Conservation (phyloP, 1,139 yeast species). For the Hansenula sp. region DNA sequence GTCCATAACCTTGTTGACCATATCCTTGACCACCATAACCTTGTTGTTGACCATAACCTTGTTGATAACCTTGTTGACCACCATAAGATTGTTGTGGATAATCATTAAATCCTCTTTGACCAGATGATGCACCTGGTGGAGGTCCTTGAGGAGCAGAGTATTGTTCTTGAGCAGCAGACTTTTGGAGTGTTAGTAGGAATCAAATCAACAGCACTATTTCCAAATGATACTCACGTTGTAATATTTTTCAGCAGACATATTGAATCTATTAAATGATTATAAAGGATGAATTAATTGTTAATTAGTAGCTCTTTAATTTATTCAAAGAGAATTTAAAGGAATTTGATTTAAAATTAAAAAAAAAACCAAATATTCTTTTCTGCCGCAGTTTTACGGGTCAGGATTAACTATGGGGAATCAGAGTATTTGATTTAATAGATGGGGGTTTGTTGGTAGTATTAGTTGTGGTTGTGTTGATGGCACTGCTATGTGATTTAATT, state of each 20-base stretch:
- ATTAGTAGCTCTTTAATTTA: neutral
- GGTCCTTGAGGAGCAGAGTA: conserved; percentile 19
- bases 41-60: conserved; percentile 24
- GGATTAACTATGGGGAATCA: no score
- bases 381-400: no score
- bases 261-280: no score
- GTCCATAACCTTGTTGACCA: conserved; percentile 11
- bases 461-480: no score
- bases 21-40: conserved; percentile 28
- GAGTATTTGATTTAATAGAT: no score
- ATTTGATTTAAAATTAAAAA: neutral
- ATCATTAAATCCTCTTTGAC: conserved; percentile 15
- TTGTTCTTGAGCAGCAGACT: conserved; percentile 6
- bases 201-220: neutral
- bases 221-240: conserved; percentile 14
- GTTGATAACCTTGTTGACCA: conserved; percentile 23
- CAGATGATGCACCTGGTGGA: conserved; percentile 20
- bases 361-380: no score
- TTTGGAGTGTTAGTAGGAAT: neutral
- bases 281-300: no score
- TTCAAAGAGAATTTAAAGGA: neutral
- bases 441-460: no score
- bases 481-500: no score
- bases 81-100: conserved; percentile 32
- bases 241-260: conserved; percentile 23